Percentiles rank a stretch among this genome's conserved stretches.
phyloP scores from a whole-genome alignment of 345 rosid genomes.

The Citrus hindsii region DNA sequence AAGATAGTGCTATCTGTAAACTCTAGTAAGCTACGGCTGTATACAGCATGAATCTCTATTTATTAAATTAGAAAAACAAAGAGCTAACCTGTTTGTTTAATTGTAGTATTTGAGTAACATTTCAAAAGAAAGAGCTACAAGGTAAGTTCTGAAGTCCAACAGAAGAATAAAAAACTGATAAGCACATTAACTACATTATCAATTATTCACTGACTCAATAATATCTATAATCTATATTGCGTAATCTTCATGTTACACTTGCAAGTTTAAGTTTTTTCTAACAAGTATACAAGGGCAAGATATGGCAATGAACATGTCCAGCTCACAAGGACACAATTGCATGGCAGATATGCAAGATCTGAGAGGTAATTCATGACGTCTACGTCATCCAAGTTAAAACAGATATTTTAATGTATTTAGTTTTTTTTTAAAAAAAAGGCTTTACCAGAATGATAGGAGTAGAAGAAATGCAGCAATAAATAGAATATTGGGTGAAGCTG shows the following conservation, averaged over 20 bases:
- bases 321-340: background rate
- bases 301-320: background rate
- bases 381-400: background rate
- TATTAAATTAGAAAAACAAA: background rate
- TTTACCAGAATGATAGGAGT: conserved; percentile 61
- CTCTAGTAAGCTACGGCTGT: background rate
- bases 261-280: background rate
- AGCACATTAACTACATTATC: background rate
- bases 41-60: background rate
- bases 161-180: background rate
- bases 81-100: background rate
- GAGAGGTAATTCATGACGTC: background rate
- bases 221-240: background rate
- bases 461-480: conserved; percentile 58
- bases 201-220: background rate
- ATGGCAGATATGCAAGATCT: background rate
- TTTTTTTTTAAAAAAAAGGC: conserved; percentile 2
- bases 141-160: background rate
- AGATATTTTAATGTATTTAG: background rate
- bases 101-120: background rate
- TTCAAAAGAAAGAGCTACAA: background rate
- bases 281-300: background rate
- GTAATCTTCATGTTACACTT: background rate
- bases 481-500: conserved; percentile 58
- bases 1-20: background rate